Evolutionary conservation across 2,329 filamentous ascomycete species (phyloP).

Genomic region (Aureobasidium namibiae): DNA sequence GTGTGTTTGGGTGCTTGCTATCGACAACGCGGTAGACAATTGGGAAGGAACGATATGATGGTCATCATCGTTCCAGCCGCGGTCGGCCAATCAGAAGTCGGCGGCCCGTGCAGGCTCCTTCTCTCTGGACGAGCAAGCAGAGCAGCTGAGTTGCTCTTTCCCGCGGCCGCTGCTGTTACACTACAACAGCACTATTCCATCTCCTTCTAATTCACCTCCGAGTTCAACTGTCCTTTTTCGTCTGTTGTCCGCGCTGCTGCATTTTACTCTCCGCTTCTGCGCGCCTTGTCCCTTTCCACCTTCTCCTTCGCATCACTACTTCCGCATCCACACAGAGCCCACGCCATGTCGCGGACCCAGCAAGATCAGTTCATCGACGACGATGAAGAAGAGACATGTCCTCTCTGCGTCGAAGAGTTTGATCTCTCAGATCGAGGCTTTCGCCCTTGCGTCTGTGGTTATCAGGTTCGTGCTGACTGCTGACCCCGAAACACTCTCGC

Average conservation of each 20-base stretch:
- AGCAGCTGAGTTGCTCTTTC: constrained; percentile 10
- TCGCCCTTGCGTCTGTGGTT: constrained; percentile 91
- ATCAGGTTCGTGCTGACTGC: constrained; percentile 60
- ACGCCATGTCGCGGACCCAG: constrained; percentile 39
- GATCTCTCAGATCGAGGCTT: constrained; percentile 97
- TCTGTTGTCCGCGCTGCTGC: background rate
- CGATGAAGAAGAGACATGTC: constrained; percentile 56
- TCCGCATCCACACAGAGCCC: constrained; percentile 19
- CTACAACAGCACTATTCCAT: constrained; percentile 3
- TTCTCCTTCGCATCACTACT: constrained; percentile 14
- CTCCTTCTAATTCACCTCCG: background rate
- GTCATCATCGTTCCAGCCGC: background rate
- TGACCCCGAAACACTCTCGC: background rate
- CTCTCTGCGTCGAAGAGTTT: constrained; percentile 97
- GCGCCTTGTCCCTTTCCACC: background rate
- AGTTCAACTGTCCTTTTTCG: constrained; percentile 12
- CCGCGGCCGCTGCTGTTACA: constrained; percentile 12
- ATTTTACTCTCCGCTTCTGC: background rate
- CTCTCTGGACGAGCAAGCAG: background rate
- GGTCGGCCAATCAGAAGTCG: constrained; percentile 8
- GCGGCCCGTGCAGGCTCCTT: constrained; percentile 1
- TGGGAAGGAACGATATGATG: background rate
- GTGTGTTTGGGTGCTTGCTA: background rate
- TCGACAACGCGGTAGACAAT: background rate
- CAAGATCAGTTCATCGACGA: constrained; percentile 49